Evolutionary conservation across 1,284 basidiomycete species (phyloP).

Genomic region (Microbotryum intermedium): DNA sequence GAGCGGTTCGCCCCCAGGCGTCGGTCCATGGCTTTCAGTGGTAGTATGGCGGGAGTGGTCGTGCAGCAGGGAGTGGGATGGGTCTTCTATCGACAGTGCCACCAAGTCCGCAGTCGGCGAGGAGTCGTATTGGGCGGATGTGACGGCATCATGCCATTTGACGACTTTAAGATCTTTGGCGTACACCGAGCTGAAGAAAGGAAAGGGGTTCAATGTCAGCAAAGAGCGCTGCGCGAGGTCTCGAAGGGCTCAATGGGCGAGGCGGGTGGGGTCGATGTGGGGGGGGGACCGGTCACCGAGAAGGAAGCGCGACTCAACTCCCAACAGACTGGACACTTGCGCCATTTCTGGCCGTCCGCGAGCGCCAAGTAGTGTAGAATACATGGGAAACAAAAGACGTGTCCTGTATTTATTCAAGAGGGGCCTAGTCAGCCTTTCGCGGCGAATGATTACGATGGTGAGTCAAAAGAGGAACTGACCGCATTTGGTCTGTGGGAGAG

Average conservation of each 20-base stretch:
- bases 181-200: conserved; percentile 52
- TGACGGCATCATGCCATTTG: conserved; percentile 45
- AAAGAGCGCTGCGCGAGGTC: too few species aligned
- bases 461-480: conserved; percentile 2
- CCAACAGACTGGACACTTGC: conserved; percentile 89
- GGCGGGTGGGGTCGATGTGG: too few species aligned
- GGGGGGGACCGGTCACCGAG: not conserved
- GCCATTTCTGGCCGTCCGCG: conserved; percentile 63
- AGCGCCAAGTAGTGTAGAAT: conserved; percentile 76
- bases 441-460: not conserved
- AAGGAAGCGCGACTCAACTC: conserved; percentile 44
- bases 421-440: not conserved
- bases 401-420: conserved; percentile 1
- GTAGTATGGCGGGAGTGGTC: conserved; percentile 7
- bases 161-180: conserved; percentile 88
- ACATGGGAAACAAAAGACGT: conserved; percentile 57
- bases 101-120: conserved; percentile 2
- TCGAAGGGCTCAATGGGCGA: too few species aligned
- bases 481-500: conserved; percentile 23
- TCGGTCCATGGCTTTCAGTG: not conserved
- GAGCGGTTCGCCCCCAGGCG: conserved; percentile 37
- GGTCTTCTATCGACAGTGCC: conserved; percentile 16
- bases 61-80: conserved; percentile 17
- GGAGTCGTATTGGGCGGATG: not conserved
- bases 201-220: too few species aligned